Base-by-base conservation (phyloP, 2,329 filamentous ascomycete species). In the Tolypocladium paradoxum region DNA sequence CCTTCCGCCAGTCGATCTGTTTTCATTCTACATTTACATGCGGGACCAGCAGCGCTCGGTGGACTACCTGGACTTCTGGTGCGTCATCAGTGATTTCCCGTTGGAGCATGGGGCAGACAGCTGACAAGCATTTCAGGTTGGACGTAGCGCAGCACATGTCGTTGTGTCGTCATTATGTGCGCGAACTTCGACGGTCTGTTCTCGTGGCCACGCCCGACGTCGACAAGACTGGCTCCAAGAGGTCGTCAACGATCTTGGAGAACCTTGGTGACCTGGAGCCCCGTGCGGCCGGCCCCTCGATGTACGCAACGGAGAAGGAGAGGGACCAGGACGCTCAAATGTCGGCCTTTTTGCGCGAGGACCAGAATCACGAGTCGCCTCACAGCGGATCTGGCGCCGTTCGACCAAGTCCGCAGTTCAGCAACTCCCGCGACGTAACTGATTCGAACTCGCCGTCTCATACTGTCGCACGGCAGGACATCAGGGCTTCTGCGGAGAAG, bases 11-110 rank as follows among this genome's bases (percentile, higher is more conserved):
- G 92, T 99, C 54, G 95, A 99, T 66, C 78, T 99, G 12, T 99
- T 96, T 71, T 96, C 91, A 2, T 99, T 99, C 75, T 99, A 99
- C 73, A 99, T 99, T 63, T 99, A 96, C 73, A 99, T 99, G 93
- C 84, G 93, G 64, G 95, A 99, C 70, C 91, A 96, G 72, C 93
- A 99, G 71, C 84, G 91, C 68, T 96, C 92, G 8, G 93, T 99
- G 14, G 93, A 99, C 66, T 99, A 99, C 64, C 76, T 99, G 43
- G 93, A 99, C 68, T 99, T 99, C 71, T 99, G 95, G 93, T 97
- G 76, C 54, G 82, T 67, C 18, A 16, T 38, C 20, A 18, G 33
- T 2, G 2, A 18, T 47, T 31, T 47, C 9, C 6, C 27, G 4
- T 12, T 6, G 27, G 18, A 6, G 18, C 18, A 31, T 4, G 8